Conservation (phyloP, 331 rosid species). For the Acacia concinna region DNA sequence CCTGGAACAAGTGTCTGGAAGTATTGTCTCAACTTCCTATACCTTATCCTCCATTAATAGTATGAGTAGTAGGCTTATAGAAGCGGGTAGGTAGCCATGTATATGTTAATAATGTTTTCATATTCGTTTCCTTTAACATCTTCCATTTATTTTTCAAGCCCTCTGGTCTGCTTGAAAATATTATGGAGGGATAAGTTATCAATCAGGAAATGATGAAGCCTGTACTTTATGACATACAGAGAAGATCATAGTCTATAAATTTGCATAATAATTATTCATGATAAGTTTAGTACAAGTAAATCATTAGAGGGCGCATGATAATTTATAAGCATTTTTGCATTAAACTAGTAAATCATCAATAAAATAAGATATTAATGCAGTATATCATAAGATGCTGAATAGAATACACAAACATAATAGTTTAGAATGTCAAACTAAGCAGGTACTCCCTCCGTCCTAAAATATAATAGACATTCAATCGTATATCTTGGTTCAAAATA, state of each 20-base stretch:
- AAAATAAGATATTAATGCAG: no score
- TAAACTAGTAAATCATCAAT: not conserved
- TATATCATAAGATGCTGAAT: not conserved
- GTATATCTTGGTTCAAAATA: no score
- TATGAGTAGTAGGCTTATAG: not conserved
- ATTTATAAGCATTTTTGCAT: not conserved
- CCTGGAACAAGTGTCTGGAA: conserved; percentile 26
- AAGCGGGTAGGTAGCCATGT: not conserved
- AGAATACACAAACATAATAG: not conserved
- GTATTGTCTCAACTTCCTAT: not conserved
- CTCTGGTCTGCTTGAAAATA: not conserved
- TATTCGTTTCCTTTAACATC: not conserved
- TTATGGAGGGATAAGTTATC: not conserved
- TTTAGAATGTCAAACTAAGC: not conserved
- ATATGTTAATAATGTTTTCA: not conserved
- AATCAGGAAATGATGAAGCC: not conserved
- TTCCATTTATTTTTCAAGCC: not conserved
- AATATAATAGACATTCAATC: no score
- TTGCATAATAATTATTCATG: not conserved
- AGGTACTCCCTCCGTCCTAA: no score
- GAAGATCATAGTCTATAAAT: not conserved
- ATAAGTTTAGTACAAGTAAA: not conserved
- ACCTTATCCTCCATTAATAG: conserved; percentile 29
- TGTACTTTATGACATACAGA: not conserved
- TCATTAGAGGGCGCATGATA: not conserved